These are phyloP conservation scores for Scedosporium apiospermum DNA, from an alignment of 2,329 filamentous ascomycete species.

Conservation along the genomic window DNA sequence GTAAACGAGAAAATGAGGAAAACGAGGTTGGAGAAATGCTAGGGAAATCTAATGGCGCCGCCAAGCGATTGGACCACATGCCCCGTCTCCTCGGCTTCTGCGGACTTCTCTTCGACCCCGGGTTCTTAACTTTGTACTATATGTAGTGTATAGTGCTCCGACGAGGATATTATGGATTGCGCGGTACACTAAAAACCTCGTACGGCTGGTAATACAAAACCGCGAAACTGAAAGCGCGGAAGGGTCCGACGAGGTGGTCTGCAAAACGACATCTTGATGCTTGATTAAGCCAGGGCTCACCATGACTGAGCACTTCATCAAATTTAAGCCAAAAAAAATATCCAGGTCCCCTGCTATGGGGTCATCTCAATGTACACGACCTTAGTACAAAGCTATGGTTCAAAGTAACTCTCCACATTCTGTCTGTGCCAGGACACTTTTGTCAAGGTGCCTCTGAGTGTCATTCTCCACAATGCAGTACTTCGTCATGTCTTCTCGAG, in stretches of 20 bases:
- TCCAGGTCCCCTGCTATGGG: too few species aligned
- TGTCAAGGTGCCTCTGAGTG: not conserved
- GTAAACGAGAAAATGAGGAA: not conserved
- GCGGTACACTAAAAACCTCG: too few species aligned
- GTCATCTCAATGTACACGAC: too few species aligned
- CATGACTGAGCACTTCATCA: not conserved
- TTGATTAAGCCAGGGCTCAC: not conserved
- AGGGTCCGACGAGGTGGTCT: not conserved
- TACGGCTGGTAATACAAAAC: too few species aligned
- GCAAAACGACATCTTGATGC: not conserved
- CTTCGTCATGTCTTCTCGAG: too few species aligned
- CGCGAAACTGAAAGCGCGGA: too few species aligned
- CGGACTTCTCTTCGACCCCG: not conserved
- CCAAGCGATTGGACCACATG: not conserved
- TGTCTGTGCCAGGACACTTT: not conserved
- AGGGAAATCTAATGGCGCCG: not conserved
- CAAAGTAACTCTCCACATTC: not conserved
- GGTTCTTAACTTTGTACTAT: not conserved
- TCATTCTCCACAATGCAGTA: not conserved
- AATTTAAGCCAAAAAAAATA: not conserved
- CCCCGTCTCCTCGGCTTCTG: not conserved
- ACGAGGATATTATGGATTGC: too few species aligned
- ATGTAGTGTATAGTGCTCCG: too few species aligned
- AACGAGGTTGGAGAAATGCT: not conserved
- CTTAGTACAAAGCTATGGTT: too few species aligned